Percentiles rank a stretch among this genome's conserved stretches.
Evolutionary conservation across 2,329 filamentous ascomycete genomes (phyloP).

Genomic region (Lasiodiplodia gonubiensis): DNA sequence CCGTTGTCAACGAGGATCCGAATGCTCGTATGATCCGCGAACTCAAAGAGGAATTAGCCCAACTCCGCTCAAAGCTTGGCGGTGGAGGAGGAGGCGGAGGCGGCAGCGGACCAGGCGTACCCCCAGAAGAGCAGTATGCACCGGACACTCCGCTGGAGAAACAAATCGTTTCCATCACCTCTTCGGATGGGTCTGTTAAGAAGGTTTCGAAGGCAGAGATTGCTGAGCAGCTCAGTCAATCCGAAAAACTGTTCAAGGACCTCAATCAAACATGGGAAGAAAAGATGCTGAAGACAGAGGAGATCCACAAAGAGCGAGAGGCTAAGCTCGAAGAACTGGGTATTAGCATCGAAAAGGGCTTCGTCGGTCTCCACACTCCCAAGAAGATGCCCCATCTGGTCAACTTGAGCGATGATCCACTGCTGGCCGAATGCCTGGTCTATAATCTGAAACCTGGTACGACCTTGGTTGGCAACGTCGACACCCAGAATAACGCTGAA

Average conservation of each 20-base stretch:
- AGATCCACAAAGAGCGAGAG: constrained; percentile 97
- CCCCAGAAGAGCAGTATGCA: constrained; percentile 83
- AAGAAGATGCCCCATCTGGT: constrained; percentile 99
- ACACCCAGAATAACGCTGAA: constrained; percentile 81
- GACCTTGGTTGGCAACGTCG: constrained; percentile 93
- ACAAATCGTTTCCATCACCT: constrained; percentile 94
- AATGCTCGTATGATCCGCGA: constrained; percentile 99
- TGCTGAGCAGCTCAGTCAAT: constrained; percentile 92
- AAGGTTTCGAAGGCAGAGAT: constrained; percentile 99
- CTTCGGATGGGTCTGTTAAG: constrained; percentile 82
- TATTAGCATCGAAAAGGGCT: constrained; percentile 98
- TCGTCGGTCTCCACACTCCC: constrained; percentile 90
- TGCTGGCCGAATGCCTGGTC: constrained; percentile 93
- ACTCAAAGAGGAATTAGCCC: constrained; percentile 88
- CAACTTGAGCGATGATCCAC: constrained; percentile 80
- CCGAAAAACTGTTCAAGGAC: constrained; percentile 93
- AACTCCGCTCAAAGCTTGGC: constrained; percentile 82
- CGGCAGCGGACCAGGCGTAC: constrained; percentile 48
- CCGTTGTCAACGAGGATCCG: constrained; percentile 97
- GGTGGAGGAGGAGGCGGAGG: constrained; percentile 50
- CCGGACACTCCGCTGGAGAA: constrained; percentile 91
- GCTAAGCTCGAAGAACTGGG: constrained; percentile 93
- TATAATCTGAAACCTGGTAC: constrained; percentile 97
- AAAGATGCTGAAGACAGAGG: constrained; percentile 91
- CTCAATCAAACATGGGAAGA: constrained; percentile 99